These are phyloP conservation scores for Amanita inopinata DNA, from an alignment of 768 basidiomycete species.

Conservation along the genomic window DNA sequence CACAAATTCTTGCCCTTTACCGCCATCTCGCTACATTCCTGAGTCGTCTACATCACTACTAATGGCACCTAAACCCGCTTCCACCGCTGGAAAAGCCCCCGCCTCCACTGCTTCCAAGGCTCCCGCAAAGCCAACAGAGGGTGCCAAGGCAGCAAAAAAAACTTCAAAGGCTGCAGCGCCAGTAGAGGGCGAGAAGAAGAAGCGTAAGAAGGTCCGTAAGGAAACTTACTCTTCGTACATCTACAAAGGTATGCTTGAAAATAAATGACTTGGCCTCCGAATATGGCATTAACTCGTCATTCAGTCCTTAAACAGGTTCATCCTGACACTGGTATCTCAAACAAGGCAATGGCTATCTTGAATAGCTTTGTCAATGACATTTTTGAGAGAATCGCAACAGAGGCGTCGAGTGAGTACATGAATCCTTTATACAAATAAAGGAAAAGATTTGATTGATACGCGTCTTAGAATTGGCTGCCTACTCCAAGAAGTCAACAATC, in stretches of 20 bases:
- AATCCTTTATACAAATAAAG: background rate
- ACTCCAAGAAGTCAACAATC: conserved; percentile 98
- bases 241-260: conserved; percentile 66
- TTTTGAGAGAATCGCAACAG: conserved; percentile 86
- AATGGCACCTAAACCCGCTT: conserved; percentile 79
- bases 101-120: conserved; percentile 65
- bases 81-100: conserved; percentile 73
- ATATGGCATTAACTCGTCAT: background rate
- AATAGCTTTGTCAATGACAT: conserved; percentile 97
- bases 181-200: conserved; percentile 76
- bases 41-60: conserved; percentile 13
- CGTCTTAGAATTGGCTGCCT: conserved; percentile 79
- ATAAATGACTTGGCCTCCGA: background rate
- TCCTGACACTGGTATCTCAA: conserved; percentile 98
- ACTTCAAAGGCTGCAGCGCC: conserved; percentile 45
- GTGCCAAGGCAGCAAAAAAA: conserved; percentile 72
- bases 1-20: conserved; percentile 20
- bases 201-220: conserved; percentile 79
- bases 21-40: conserved; percentile 7
- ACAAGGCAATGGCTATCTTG: conserved; percentile 96
- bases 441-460: background rate
- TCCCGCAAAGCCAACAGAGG: conserved; percentile 56
- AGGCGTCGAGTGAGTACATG: conserved; percentile 67
- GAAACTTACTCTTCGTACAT: conserved; percentile 95
- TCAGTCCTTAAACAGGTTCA: conserved; percentile 94